A percentile compares a stretch with the other conserved stretches of the same genome.
Conservation (phyloP, 371 early-diverging fungal genomes). For the Mycotypha africana region DNA sequence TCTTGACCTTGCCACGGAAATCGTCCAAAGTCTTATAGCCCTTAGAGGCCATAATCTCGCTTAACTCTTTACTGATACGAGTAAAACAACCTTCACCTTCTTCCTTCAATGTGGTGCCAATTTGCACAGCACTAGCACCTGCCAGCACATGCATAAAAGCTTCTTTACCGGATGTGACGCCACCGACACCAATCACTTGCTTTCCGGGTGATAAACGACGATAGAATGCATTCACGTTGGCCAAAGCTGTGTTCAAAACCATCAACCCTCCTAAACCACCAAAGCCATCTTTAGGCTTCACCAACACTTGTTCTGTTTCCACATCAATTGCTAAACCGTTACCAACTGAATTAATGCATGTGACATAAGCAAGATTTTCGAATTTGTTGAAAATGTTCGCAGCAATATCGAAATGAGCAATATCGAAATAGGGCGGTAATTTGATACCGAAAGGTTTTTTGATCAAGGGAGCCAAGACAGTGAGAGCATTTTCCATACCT, state of each 20-base stretch:
- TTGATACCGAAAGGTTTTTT: constrained; percentile 49
- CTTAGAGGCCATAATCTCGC: constrained; percentile 42
- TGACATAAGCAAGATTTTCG: constrained; percentile 38
- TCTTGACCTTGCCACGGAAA: constrained; percentile 51
- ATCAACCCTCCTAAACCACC: constrained; percentile 46
- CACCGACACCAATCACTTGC: constrained; percentile 48
- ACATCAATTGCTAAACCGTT: constrained; percentile 47
- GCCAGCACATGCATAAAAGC: constrained; percentile 45
- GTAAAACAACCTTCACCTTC: constrained; percentile 41
- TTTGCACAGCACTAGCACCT: constrained; percentile 46
- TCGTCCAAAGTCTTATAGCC: constrained; percentile 40
- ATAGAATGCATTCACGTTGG: constrained; percentile 45
- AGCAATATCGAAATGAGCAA: constrained; percentile 43
- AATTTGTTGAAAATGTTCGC: constrained; percentile 38
- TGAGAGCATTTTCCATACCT: constrained; percentile 40
- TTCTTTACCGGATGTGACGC: constrained; percentile 44
- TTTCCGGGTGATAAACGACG: constrained; percentile 37
- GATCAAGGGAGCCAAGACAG: constrained; percentile 38
- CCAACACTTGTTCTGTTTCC: constrained; percentile 40
- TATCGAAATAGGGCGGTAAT: constrained; percentile 48
- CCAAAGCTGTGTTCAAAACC: constrained; percentile 42
- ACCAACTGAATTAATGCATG: constrained; percentile 48
- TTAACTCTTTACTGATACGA: constrained; percentile 39
- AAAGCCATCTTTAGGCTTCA: constrained; percentile 49
- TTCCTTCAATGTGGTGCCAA: constrained; percentile 42